Base-by-base conservation (phyloP, 148 eudicot species). In the Simmondsia chinensis region DNA sequence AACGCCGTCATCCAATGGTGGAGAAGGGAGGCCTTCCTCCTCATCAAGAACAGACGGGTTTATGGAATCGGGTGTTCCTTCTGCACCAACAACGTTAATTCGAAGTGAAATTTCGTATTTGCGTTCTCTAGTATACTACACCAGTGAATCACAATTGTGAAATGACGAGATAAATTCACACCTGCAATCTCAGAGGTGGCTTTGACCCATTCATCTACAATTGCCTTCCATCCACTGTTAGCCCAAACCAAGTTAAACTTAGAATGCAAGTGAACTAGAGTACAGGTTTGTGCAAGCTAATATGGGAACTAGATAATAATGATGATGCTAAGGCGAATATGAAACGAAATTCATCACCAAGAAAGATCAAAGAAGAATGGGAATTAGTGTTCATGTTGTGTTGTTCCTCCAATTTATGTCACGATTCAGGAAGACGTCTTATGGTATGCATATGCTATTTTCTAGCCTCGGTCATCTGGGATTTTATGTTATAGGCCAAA, bases 1-100 rank as follows among this genome's bases (percentile, higher is more conserved):
- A 40, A 33, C 69, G 46, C 74, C 74, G 20, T 85, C 97, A 39
- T 91, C 97, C 64, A 91, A 17, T 28, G 97, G 95, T 39, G 97
- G 97, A 60, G 94, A 91, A 43, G 95, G 95, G 13, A 91, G 80
- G 20, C 97, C 97, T 69, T 79, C 93, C 54, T 89, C 97, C 24
- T 81, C 84, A 37, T 79, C 85, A 61, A 78, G 78, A 33, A 70
- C 63, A 41, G 97, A 79, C 20, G 93, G 94, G 52, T 89, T 75
- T 27, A 81, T 58, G 49, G 97, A 89, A 57, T 81, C 87, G 16
- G 87, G 77, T 13, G 84, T 74, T 54, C 76, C 93, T 53, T 78
- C 69, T 52, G 5, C 35, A 19, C 4, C 33, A 41, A 33, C 28
- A 24, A 4, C 8, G 17, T 2, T 20, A 44, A 7, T 41, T 4